Conservation (phyloP, 192 early-diverging fungal species). For the Mortierella antarctica region DNA sequence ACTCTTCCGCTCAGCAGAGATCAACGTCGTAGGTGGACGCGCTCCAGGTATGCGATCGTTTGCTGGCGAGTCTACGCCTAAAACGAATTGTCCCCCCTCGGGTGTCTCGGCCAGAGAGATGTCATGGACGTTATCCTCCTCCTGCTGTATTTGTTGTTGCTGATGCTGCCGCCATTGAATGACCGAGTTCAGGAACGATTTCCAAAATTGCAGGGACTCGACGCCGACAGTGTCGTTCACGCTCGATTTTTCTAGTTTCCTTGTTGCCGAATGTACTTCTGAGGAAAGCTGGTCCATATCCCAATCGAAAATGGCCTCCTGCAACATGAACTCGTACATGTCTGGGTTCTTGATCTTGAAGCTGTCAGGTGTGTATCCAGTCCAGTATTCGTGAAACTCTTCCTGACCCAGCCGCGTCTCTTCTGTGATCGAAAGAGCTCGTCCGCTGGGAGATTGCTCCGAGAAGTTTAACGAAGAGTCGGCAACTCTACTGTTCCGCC, state of each 20-base stretch:
- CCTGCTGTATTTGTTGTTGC: not conserved
- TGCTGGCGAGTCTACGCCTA: no score
- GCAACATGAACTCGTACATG: conserved; percentile 44
- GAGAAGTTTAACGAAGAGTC: not conserved
- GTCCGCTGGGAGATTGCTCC: not conserved
- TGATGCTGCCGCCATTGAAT: conserved; percentile 14
- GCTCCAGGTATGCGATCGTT: no score
- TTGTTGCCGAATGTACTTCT: conserved; percentile 35
- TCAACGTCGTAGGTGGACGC: not conserved
- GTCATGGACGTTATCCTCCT: not conserved
- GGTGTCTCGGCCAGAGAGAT: no score
- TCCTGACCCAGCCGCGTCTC: conserved; percentile 22
- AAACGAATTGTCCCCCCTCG: no score
- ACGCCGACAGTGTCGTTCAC: conserved; percentile 42
- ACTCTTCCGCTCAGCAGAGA: conserved; percentile 1
- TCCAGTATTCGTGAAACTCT: conserved; percentile 48
- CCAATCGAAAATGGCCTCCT: conserved; percentile 49
- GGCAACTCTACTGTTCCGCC: not conserved
- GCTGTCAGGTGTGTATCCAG: conserved; percentile 29
- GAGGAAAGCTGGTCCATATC: conserved; percentile 35
- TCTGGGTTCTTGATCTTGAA: conserved; percentile 49
- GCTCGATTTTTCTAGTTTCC: conserved; percentile 58
- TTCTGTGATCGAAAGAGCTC: conserved; percentile 19
- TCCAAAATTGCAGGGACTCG: conserved; percentile 54
- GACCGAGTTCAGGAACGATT: conserved; percentile 45